A percentile compares a stretch with the other conserved stretches of the same genome.
phyloP scores from a whole-genome alignment of 2,329 filamentous ascomycete species.

The Fusarium cicatricum region DNA sequence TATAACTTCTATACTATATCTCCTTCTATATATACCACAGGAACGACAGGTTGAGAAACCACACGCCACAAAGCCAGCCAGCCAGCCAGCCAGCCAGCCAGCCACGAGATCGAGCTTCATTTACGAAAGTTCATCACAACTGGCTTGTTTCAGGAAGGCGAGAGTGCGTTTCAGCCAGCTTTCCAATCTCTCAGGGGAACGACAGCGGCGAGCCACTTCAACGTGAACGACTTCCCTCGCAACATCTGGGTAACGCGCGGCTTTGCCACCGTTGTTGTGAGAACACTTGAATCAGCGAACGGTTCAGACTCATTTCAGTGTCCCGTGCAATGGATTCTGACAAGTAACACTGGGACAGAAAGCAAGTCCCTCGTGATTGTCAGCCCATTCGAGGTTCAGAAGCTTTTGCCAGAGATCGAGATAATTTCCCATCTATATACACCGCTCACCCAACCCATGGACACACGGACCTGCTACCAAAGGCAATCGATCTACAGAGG shows the following conservation, averaged over 20 bases:
- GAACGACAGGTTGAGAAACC: constrained; percentile 65
- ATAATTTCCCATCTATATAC: too few species aligned
- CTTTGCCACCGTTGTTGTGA: constrained; percentile 24
- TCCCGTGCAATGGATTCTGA: constrained; percentile 37
- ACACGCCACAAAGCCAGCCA: constrained; percentile 40
- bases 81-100: too few species aligned
- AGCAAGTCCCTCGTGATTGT: constrained; percentile 43
- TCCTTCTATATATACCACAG: too few species aligned
- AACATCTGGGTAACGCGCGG: constrained; percentile 29
- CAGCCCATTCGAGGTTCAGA: constrained; percentile 68
- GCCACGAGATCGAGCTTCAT: constrained; percentile 52
- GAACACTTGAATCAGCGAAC: neutral
- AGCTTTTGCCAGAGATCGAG: constrained; percentile 53
- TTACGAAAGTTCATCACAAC: constrained; percentile 40
- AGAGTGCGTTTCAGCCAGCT: constrained; percentile 11
- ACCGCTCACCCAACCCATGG: too few species aligned
- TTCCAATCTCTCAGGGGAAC: constrained; percentile 28
- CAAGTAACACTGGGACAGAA: neutral
- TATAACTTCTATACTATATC: too few species aligned
- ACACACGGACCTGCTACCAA: too few species aligned
- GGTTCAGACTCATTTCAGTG: constrained; percentile 36
- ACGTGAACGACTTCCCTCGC: constrained; percentile 19
- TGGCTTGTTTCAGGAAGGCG: neutral
- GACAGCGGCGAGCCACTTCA: constrained; percentile 24
- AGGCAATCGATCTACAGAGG: too few species aligned